phyloP scores from a whole-genome alignment of 2,329 filamentous ascomycete genomes.

The Microdochium trichocladiopsis region DNA sequence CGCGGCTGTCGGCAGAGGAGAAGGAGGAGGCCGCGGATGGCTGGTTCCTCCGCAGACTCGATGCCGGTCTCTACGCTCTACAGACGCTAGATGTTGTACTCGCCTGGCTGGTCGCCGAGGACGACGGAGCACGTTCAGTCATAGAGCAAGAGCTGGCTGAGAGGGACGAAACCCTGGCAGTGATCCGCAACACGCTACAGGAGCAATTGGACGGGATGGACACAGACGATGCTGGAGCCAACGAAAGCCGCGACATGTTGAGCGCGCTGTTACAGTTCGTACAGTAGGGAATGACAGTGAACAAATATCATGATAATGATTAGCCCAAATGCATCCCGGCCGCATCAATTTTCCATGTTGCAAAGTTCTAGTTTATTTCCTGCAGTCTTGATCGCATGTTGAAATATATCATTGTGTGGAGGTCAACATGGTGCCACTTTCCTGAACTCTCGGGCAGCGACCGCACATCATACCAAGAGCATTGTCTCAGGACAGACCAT shows the following conservation, averaged over 20 bases:
- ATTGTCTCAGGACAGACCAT: too few species aligned
- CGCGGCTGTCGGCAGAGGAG: slow-evolving; percentile 47
- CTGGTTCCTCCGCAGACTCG: slow-evolving; percentile 68
- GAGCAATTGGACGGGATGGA: slow-evolving; percentile 46
- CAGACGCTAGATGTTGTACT: slow-evolving; percentile 80
- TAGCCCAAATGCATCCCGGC: too few species aligned
- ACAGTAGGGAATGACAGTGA: too few species aligned
- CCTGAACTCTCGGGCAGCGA: too few species aligned
- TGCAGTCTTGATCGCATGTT: too few species aligned
- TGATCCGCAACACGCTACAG: slow-evolving; percentile 61
- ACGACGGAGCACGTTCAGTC: slow-evolving; percentile 62
- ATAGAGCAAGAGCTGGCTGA: slow-evolving; percentile 60
- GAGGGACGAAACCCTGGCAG: slow-evolving; percentile 55
- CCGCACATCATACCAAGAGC: too few species aligned
- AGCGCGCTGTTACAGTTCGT: slow-evolving; percentile 40
- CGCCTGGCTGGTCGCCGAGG: slow-evolving; percentile 89
- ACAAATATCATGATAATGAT: too few species aligned
- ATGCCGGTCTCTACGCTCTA: slow-evolving; percentile 77
- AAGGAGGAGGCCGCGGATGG: slow-evolving; percentile 57
- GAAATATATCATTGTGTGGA: background rate
- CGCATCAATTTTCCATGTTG: too few species aligned
- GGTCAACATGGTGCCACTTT: background rate
- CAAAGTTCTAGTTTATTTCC: too few species aligned
- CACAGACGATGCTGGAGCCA: slow-evolving; percentile 45
- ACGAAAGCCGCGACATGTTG: slow-evolving; percentile 50